Base-by-base conservation (phyloP, 768 basidiomycete genomes). In the Mrakia hoshinonis region DNA sequence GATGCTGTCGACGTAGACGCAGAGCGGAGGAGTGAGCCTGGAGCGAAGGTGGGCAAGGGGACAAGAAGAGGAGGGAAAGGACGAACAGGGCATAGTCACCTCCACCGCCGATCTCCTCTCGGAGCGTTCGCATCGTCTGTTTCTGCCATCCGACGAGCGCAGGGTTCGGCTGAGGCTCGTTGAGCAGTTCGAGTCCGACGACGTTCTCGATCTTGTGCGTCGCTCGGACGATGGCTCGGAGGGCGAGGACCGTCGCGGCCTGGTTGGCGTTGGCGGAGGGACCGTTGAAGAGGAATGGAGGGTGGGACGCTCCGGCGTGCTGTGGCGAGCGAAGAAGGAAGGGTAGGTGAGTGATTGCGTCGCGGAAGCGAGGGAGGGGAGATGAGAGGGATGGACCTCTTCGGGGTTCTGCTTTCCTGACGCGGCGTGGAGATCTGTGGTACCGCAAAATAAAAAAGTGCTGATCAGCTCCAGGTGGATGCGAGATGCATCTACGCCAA, bases 361-460 rank as follows among this genome's bases (percentile, higher is more conserved):
- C 34, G 54, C 0, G 15, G 26, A 55, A 55, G 4, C 3, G 11
- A 55, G 12, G 26, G 29, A 34, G 26, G 54, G 7, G 29, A 12
- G n/a, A 15, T 12, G 54, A 9, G 43, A 64, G 24, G 31, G n/a
- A 47, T n/a, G 26, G 12, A 29, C 46, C 26, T 43, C 51, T 15
- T 68, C 49, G 13, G 39, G 49, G 38, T 68, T 90, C 75, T 90
- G 89, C 76, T 87, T 89, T 11, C 89, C 89, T 0, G 88, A 87
- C 0, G 87, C 88, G 24, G 87, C 85, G 73, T 89, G 89, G 4
- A 90, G 82, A 78, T 89, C 89, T 88, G 52, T 43, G 12, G 12
- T 9, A 46, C 43, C 24, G 29, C 6, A 22, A 47, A 47, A 46
- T 13, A 26, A 47, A 15, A n/a, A n/a, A n/a, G n/a, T n/a, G n/a